Percentiles rank a stretch among this genome's conserved stretches.
phyloP scores from a whole-genome alignment of 140 eudicot genomes.

The Flaveria floridana region DNA sequence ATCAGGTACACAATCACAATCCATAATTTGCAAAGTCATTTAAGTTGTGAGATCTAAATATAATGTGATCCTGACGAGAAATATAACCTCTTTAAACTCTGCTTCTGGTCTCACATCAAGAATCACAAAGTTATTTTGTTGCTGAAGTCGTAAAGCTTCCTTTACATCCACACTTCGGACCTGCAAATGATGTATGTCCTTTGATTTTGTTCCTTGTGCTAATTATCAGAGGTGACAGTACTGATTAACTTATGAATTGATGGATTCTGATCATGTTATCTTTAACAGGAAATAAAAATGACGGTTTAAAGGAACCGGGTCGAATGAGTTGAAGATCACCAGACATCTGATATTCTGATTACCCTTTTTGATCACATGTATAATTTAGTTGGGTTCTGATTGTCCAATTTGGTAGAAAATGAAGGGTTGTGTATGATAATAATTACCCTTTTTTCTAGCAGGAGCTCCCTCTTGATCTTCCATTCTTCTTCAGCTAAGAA shows the following conservation, averaged over 20 bases:
- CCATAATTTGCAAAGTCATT: too few relatives aligned
- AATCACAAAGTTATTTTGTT: conserved; percentile 83
- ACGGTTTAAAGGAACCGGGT: background rate
- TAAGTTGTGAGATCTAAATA: too few relatives aligned
- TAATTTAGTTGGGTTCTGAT: background rate
- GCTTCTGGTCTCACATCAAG: conserved; percentile 98
- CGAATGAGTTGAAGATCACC: background rate
- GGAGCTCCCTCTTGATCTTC: conserved; percentile 65
- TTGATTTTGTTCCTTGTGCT: background rate
- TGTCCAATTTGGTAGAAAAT: background rate
- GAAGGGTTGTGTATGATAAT: background rate
- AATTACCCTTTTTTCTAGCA: conserved; percentile 78
- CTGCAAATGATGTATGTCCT: conserved; percentile 41
- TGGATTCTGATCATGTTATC: background rate
- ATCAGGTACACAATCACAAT: conserved; percentile 11
- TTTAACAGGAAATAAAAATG: too few relatives aligned
- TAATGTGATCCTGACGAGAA: conserved; percentile 18
- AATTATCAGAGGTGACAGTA: background rate
- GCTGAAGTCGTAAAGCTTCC: conserved; percentile 84
- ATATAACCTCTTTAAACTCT: conserved; percentile 80
- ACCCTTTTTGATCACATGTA: background rate
- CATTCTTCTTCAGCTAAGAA: conserved; percentile 86
- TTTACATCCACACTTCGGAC: conserved; percentile 89
- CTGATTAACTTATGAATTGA: too few relatives aligned
- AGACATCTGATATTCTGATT: too few relatives aligned